Evolutionary conservation across 2,329 filamentous ascomycete genomes (phyloP).

Genomic region (Fusarium penzigii): DNA sequence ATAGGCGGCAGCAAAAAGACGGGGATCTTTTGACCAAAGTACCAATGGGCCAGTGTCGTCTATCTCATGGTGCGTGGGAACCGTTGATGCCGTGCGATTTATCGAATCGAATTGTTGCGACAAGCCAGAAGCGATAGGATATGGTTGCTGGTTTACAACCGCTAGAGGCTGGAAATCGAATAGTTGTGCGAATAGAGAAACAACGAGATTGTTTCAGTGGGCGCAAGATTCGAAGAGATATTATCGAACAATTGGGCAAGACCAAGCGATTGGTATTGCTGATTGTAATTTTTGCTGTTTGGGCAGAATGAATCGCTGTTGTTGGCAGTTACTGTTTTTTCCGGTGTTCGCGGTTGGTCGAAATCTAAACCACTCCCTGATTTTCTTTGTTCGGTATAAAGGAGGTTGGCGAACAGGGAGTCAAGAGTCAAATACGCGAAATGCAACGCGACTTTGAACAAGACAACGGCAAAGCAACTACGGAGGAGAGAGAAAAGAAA

Average conservation of each 20-base stretch:
- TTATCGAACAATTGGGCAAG: background rate
- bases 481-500: background rate
- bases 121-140: conserved; percentile 11
- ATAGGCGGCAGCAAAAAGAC: conserved; percentile 16
- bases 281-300: no score
- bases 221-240: background rate
- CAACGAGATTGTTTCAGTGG: background rate
- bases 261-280: background rate
- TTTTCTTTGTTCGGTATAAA: background rate
- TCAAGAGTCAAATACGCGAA: background rate
- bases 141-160: no score
- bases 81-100: conserved; percentile 33
- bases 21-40: conserved; percentile 24
- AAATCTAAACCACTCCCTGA: background rate
- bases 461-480: background rate
- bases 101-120: conserved; percentile 32
- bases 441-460: background rate
- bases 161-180: no score
- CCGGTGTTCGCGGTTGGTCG: background rate
- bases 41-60: conserved; percentile 40
- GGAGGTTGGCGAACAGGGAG: background rate
- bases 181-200: background rate
- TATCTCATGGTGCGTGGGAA: conserved; percentile 46
- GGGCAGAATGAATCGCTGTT: no score
- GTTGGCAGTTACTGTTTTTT: background rate